A percentile compares a stretch with the other conserved stretches of the same genome.
These are phyloP conservation scores for Beta macrorhiza DNA, from an alignment of 179 eudicot species.

Conservation along the genomic window DNA sequence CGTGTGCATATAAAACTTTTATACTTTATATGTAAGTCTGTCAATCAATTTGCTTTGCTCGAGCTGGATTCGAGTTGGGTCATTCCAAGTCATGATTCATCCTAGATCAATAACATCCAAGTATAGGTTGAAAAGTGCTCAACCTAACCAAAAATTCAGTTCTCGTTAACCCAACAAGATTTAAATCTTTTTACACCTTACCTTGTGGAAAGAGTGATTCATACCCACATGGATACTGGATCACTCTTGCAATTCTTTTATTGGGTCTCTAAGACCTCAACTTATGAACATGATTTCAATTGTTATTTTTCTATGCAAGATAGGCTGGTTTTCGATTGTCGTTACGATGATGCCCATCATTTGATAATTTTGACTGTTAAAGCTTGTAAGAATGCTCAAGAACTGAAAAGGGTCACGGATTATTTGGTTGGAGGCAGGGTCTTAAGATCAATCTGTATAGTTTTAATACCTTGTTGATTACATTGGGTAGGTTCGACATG, in stretches of 20 bases:
- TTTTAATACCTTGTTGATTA: slow-evolving; percentile 62
- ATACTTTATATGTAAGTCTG: too few species aligned
- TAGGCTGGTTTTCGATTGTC: slow-evolving; percentile 47
- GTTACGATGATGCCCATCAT: slow-evolving; percentile 43
- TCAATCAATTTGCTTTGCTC: too few species aligned
- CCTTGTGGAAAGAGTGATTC: slow-evolving; percentile 47
- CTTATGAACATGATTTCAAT: slow-evolving; percentile 47
- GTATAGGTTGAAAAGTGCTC: too few species aligned
- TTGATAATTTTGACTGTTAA: slow-evolving; percentile 59
- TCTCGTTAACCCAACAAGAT: too few species aligned
- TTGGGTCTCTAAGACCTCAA: slow-evolving; percentile 54
- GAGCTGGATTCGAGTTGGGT: too few species aligned
- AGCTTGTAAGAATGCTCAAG: slow-evolving; percentile 47
- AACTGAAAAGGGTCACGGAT: slow-evolving; percentile 42
- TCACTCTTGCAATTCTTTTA: slow-evolving; percentile 49
- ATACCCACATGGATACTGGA: slow-evolving; percentile 30
- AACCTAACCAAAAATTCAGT: too few species aligned
- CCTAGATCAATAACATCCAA: too few species aligned
- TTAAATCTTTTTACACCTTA: slow-evolving; percentile 29
- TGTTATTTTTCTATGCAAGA: slow-evolving; percentile 56
- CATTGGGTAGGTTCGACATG: slow-evolving; percentile 58
- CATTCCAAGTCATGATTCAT: too few species aligned
- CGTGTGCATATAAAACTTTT: too few species aligned
- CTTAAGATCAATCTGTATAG: slow-evolving; percentile 52
- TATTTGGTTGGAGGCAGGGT: slow-evolving; percentile 43